Evolutionary conservation across 345 rosid genomes (phyloP).

Genomic region (Hypericum perforatum): DNA sequence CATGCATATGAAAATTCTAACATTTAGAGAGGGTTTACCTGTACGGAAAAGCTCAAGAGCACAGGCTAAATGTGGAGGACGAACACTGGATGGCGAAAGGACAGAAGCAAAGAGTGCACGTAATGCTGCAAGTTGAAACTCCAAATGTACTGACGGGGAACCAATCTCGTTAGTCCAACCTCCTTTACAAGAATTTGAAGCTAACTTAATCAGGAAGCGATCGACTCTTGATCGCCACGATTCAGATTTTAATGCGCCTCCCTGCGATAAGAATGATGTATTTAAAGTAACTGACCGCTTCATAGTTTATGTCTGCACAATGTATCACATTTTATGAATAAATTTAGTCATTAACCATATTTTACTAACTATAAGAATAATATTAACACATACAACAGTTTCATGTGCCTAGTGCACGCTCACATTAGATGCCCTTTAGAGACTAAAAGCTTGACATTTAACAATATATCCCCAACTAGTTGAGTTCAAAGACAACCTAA

Average conservation of each 20-base stretch:
- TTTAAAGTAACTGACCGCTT: not conserved
- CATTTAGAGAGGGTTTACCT: constrained; percentile 32
- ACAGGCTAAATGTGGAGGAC: constrained; percentile 50
- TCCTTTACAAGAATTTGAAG: constrained; percentile 43
- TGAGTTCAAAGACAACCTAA: too few relatives aligned
- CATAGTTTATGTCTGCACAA: not conserved
- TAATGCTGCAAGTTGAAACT: constrained; percentile 66
- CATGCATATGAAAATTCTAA: not conserved
- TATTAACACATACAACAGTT: too few relatives aligned
- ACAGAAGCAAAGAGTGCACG: constrained; percentile 66
- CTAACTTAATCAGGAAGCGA: constrained; percentile 44
- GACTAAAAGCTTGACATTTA: too few relatives aligned
- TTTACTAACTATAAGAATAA: too few relatives aligned
- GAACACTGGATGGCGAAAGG: constrained; percentile 50
- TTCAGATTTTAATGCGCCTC: constrained; percentile 55
- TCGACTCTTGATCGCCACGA: constrained; percentile 61
- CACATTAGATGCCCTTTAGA: too few relatives aligned
- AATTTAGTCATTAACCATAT: too few relatives aligned
- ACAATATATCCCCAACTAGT: too few relatives aligned
- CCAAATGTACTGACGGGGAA: constrained; percentile 25
- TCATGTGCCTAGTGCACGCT: too few relatives aligned
- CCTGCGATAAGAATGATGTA: constrained; percentile 29
- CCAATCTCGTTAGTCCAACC: constrained; percentile 39
- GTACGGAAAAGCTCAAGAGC: constrained; percentile 63
- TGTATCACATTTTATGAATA: not conserved